A percentile compares a stretch with the other conserved stretches of the same genome.
Conservation (phyloP, 2,329 filamentous ascomycete genomes). For the Trichophyton equinum region DNA sequence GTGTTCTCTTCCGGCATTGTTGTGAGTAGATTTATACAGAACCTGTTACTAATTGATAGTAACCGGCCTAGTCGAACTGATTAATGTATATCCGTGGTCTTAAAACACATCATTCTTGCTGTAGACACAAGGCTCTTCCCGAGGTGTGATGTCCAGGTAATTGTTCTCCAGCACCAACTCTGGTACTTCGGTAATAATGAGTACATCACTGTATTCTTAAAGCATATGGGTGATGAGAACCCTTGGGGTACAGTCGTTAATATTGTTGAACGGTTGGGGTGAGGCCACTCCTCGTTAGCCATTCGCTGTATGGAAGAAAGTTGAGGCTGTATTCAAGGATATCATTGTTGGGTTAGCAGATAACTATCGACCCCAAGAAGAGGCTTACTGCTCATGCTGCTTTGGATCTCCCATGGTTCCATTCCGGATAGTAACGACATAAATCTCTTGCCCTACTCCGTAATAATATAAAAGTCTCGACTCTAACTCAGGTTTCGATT, state of each 20-base stretch:
- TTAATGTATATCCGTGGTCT: constrained; percentile 25
- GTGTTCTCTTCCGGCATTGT: constrained; percentile 28
- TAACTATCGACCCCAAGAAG: background rate
- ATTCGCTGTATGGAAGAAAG: constrained; percentile 25
- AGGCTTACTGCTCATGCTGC: constrained; percentile 24
- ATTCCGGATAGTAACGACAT: too few species aligned
- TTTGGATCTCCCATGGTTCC: constrained; percentile 22
- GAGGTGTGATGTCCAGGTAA: background rate
- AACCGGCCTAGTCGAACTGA: constrained; percentile 33
- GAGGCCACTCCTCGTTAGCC: background rate
- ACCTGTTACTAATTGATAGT: constrained; percentile 16
- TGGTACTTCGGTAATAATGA: background rate
- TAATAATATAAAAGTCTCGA: too few species aligned
- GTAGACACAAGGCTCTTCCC: background rate
- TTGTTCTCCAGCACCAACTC: background rate
- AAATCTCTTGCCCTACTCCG: too few species aligned
- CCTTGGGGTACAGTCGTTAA: background rate
- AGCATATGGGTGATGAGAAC: background rate
- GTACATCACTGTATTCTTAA: background rate
- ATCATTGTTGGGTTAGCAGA: background rate
- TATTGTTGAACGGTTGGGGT: background rate
- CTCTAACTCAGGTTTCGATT: too few species aligned
- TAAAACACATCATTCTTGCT: background rate
- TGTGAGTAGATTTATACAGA: constrained; percentile 12
- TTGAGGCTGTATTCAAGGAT: constrained; percentile 15